Evolutionary conservation across 164 flowering plant species (phyloP).

Genomic region (Berberis vulgaris): DNA sequence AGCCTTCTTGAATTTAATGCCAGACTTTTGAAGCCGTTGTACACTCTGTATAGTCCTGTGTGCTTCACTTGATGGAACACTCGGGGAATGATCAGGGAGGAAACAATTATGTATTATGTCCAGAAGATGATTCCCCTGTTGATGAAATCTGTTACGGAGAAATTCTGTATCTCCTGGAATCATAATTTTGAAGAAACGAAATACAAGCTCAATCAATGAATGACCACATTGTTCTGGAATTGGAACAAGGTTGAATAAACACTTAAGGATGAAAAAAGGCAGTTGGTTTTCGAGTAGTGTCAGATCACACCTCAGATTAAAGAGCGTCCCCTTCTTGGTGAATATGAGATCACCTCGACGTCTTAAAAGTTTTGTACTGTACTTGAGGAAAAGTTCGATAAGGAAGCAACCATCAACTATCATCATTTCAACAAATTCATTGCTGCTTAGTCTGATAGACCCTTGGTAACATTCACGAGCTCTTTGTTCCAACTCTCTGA

Average conservation of each 20-base stretch:
- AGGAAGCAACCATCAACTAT: conserved; percentile 5
- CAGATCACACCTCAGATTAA: conserved; percentile 1
- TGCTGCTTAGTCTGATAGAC: neutral
- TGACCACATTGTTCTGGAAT: neutral
- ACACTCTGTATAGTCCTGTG: neutral
- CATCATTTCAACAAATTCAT: conserved; percentile 10
- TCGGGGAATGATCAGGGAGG: neutral
- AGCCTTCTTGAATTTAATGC: conserved; percentile 3
- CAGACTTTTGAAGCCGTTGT: neutral
- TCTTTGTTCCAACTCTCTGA: neutral
- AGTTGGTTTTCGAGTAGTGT: conserved; percentile 6
- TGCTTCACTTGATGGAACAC: neutral
- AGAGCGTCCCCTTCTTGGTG: neutral
- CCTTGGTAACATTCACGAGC: conserved; percentile 2
- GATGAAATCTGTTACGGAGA: too few species aligned
- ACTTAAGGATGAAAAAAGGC: conserved; percentile 2
- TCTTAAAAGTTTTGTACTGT: conserved; percentile 2
- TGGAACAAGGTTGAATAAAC: neutral
- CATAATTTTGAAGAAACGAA: neutral
- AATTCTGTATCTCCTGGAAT: neutral
- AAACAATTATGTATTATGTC: too few species aligned
- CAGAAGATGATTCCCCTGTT: too few species aligned
- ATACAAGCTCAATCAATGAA: conserved; percentile 1
- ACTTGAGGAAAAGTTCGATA: conserved; percentile 6
- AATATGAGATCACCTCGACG: conserved; percentile 1